phyloP scores from a whole-genome alignment of 495 filamentous ascomycete species.

The Daldinia caldariorum region DNA sequence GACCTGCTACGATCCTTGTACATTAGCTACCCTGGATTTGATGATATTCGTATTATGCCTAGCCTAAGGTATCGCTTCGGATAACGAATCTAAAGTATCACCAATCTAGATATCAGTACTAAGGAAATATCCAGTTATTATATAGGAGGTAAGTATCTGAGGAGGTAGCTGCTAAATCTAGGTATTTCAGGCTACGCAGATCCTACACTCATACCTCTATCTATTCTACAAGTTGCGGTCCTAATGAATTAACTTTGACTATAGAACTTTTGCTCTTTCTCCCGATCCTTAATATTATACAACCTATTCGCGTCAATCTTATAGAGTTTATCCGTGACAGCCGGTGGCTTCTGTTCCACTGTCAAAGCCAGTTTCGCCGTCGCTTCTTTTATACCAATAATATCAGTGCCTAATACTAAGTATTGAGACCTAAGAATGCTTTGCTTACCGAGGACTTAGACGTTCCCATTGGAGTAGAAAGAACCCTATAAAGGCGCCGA shows the following conservation, averaged over 20 bases:
- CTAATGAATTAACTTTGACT: not conserved
- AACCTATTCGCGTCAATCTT: not conserved
- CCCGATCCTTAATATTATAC: not conserved
- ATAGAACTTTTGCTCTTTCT: not conserved
- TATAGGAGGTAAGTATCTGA: not conserved
- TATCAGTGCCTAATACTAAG: not conserved
- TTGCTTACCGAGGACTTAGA: constrained; percentile 36
- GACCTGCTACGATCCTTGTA: not conserved
- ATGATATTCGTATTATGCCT: not conserved
- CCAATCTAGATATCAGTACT: not conserved
- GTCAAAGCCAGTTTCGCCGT: not conserved
- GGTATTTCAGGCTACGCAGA: constrained; percentile 1
- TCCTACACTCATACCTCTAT: not conserved
- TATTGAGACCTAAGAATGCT: not conserved
- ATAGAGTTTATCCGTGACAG: constrained; percentile 22
- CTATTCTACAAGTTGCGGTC: not conserved
- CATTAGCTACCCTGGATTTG: not conserved
- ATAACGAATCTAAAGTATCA: not conserved
- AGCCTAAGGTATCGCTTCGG: not conserved
- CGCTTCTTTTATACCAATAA: not conserved
- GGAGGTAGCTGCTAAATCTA: not conserved
- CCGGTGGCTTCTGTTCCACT: constrained; percentile 15
- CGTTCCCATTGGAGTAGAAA: constrained; percentile 69
- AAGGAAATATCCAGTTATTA: not conserved
- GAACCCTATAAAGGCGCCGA: constrained; percentile 69